Evolutionary conservation across 495 filamentous ascomycete species (phyloP), one percentile per base, ranked within the genome.

Genomic region (Neurospora pannonica): DNA sequence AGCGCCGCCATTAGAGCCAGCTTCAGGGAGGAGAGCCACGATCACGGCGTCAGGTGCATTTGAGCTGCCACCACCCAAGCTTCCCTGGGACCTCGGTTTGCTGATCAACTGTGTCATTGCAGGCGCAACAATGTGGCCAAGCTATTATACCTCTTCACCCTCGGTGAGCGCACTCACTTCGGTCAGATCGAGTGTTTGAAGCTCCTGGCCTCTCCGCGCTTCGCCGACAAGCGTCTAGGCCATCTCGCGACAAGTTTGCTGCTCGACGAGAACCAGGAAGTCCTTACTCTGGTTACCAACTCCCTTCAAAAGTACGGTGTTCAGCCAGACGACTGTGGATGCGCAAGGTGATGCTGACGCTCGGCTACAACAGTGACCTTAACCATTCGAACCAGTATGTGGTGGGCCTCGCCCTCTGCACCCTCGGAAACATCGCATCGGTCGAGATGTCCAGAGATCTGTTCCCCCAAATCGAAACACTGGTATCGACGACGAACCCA

Each of bases 141-240:
- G 82, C 89, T 99, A 24, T 88, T 99, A 46, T 99, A 99, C 79
- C 93, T 99, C 71, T 99, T 99, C 82, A 99, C 96, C 2, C 89
- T 99, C n/a, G 96, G 96, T 73, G 96, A 99, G 83, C 89, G 96
- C 74, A 99, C 96, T 74, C 96, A 99, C 85, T 99, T 99, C 81
- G 96, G 96, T 71, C 96, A 99, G 86, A 98, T 99, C 83, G 96
- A 99, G 91, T 99, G 96, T 83, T 88, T 99, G 80, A 99, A 98
- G 84, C 88, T 99, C 62, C 89, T 99, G 21, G 96, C 96, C 72
- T 98, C 97, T 13, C 95, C 97, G 74, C 93, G 95, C 46, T 99
- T 99, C 82, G 96, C 97, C 76, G 96, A 99, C 87, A 99, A 99
- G 85, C 91, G 96, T 54, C 83, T 99, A 79, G 96, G 96, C 34